Base-by-base conservation (phyloP, 176 grass and related monocot genomes). In the Pharus latifolius region DNA sequence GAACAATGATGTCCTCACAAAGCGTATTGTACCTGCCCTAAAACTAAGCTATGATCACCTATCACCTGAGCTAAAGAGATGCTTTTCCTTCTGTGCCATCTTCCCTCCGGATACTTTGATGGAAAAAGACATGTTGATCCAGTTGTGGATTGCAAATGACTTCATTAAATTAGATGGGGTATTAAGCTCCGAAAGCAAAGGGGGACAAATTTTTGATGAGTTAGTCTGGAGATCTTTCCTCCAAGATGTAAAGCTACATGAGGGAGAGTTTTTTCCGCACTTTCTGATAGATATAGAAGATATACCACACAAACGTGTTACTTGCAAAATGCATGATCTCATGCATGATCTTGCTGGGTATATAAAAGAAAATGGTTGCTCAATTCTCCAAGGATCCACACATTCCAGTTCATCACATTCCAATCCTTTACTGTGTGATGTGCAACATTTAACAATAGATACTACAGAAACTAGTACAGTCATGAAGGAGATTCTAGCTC, bases 21-120 rank as follows among this genome's bases (percentile, higher is more conserved):
- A n/a, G n/a, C n/a, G n/a, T n/a, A n/a, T n/a, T n/a, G n/a, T n/a
- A n/a, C n/a, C n/a, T n/a, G 58, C 28, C 1, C 40, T 72, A 15
- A 49, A 59, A 23, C 32, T 83, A 14, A 83, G 80, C 40, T 83
- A 83, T 61, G 41, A 83, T 49, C 49, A 76, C 33, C 50, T 83
- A 16, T 53, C 71, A 17, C 41, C 61, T 1, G 12, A 83, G 28
- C 22, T 22, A 27, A 83, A 83, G 37, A 58, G 26, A 20, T 82
- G 78, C 14, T 82, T 82, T 16, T 8, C 42, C 17, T 83, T 67
- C 15, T 76, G 71, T 58, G 51, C 80, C 34, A 52, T 60, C 10
- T 83, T 75, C 29, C 80, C 62, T 23, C 52, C 60, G 34, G 61
- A 61, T 83, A 59, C 46, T 58, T 19, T 48, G 7, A 69, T 69